phyloP scores from a whole-genome alignment of 495 filamentous ascomycete genomes.

The Aspergillus panamensis region DNA sequence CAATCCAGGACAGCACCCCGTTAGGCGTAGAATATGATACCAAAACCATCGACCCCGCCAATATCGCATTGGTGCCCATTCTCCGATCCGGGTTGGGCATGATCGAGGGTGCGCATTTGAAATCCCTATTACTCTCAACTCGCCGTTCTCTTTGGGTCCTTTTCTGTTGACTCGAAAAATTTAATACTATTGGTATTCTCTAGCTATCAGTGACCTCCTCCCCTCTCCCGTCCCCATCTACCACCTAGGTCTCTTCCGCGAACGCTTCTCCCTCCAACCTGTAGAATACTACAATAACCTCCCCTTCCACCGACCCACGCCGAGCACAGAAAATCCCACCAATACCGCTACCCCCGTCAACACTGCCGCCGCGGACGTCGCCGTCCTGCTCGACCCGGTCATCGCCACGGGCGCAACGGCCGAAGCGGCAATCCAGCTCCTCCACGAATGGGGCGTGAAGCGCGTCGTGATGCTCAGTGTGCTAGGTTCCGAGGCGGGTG shows the following conservation, averaged over 20 bases:
- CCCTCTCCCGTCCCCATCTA: slow-evolving; percentile 79
- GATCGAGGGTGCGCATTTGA: slow-evolving; percentile 61
- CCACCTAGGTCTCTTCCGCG: slow-evolving; percentile 91
- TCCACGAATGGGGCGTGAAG: slow-evolving; percentile 86
- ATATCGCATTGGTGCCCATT: slow-evolving; percentile 84
- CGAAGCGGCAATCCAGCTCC: slow-evolving; percentile 81
- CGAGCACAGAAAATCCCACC: slow-evolving; percentile 15
- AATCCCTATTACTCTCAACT: not conserved
- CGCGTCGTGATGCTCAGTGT: slow-evolving; percentile 76
- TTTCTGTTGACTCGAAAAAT: not conserved
- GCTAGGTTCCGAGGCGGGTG: slow-evolving; percentile 63
- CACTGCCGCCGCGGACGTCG: slow-evolving; percentile 54
- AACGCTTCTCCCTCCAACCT: slow-evolving; percentile 75
- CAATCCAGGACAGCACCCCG: slow-evolving; percentile 62
- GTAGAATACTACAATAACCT: slow-evolving; percentile 99
- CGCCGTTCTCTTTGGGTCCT: not conserved
- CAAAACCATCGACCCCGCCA: slow-evolving; percentile 53
- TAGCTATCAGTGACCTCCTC: slow-evolving; percentile 79
- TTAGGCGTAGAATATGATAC: slow-evolving; percentile 69
- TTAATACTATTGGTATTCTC: slow-evolving; percentile 9
- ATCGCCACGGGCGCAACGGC: slow-evolving; percentile 92
- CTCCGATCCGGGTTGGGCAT: slow-evolving; percentile 85
- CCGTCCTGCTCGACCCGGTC: slow-evolving; percentile 85
- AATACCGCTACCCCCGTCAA: slow-evolving; percentile 41
- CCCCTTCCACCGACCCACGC: slow-evolving; percentile 59